Evolutionary conservation across 2,329 filamentous ascomycete genomes (phyloP).

Genomic region (Colletotrichum neosansevieriae): DNA sequence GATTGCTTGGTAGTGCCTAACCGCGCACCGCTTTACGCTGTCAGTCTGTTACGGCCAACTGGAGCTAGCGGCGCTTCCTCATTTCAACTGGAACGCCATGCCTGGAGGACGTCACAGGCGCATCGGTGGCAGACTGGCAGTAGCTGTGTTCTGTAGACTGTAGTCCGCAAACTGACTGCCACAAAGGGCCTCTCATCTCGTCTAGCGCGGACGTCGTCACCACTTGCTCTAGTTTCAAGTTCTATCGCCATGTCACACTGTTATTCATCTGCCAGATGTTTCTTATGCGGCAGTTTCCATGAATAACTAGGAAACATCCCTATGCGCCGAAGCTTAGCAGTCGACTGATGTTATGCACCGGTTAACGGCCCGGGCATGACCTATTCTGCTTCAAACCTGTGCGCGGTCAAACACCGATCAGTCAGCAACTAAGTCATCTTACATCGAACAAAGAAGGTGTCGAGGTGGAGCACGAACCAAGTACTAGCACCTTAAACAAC

Average conservation of each 20-base stretch:
- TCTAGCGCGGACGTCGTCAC: no score
- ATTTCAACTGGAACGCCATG: not conserved
- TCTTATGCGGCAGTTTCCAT: constrained; percentile 4
- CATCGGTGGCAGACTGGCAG: constrained; percentile 25
- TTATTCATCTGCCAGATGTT: not conserved
- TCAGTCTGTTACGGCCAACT: constrained; percentile 6
- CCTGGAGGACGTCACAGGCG: constrained; percentile 8
- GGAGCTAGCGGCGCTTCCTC: not conserved
- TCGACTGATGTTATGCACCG: constrained; percentile 10
- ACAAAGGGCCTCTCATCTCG: no score
- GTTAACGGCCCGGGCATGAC: not conserved
- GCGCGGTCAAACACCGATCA: constrained; percentile 1
- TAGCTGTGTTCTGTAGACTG: not conserved
- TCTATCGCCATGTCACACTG: no score
- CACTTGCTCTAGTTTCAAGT: no score
- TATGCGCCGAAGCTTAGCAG: not conserved
- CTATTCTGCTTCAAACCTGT: not conserved
- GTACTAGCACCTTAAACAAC: no score
- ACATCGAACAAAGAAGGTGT: no score
- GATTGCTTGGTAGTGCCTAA: not conserved
- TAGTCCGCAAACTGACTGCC: no score
- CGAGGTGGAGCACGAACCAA: no score
- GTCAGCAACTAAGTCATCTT: not conserved
- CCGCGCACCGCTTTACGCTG: not conserved
- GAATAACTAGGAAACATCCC: not conserved